phyloP scores from a whole-genome alignment of 495 filamentous ascomycete species.

The Penicillium ucsense region DNA sequence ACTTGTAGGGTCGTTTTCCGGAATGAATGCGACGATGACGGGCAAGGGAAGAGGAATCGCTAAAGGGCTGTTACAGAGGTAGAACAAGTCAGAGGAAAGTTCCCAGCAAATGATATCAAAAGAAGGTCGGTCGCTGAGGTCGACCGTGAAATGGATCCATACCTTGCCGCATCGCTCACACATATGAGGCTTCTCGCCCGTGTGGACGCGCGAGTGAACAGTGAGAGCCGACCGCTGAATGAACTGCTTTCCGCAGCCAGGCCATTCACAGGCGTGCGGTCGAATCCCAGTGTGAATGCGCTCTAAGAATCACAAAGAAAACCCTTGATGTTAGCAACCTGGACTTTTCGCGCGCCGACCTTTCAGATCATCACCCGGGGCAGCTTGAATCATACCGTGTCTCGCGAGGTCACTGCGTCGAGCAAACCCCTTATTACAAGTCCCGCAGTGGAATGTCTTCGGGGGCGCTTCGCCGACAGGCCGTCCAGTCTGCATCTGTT shows the following conservation, averaged over 20 bases:
- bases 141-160: conserved; percentile 5
- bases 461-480: conserved; percentile 42
- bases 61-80: conserved; percentile 66
- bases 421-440: conserved; percentile 87
- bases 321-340: conserved; percentile 11
- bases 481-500: conserved; percentile 29
- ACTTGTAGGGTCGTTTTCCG: conserved; percentile 94
- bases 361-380: neutral
- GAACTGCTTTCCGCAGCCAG: conserved; percentile 88
- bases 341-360: conserved; percentile 4
- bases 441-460: conserved; percentile 87
- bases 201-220: conserved; percentile 90
- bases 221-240: conserved; percentile 97
- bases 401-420: conserved; percentile 88
- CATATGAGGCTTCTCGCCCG: conserved; percentile 96
- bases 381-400: conserved; percentile 58
- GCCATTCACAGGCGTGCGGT: conserved; percentile 87
- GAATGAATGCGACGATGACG: conserved; percentile 92
- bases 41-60: conserved; percentile 91
- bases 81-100: neutral
- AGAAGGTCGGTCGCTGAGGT: neutral
- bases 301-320: conserved; percentile 42
- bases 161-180: conserved; percentile 97
- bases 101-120: neutral
- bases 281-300: conserved; percentile 89